phyloP scores from a whole-genome alignment of 2,329 filamentous ascomycete species.

The Talaromyces verruculosus region DNA sequence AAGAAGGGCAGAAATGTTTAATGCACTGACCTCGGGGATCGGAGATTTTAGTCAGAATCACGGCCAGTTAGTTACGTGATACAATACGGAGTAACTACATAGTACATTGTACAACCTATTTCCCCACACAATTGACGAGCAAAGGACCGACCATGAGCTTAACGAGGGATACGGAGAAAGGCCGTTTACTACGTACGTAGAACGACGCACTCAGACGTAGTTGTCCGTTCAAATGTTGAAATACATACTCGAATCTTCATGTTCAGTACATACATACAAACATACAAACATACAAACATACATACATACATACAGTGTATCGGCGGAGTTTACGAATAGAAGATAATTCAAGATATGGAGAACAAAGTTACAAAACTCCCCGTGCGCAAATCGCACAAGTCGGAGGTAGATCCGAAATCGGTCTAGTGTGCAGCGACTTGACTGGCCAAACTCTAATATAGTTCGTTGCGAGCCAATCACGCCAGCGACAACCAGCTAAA shows the following conservation, averaged over 20 bases:
- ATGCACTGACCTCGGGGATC: constrained; percentile 1
- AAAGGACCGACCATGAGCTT: neutral
- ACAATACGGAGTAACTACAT: neutral
- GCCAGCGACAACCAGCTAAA: neutral
- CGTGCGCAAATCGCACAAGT: neutral
- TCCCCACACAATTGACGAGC: neutral
- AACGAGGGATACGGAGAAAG: neutral
- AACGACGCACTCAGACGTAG: neutral
- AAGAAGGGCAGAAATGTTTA: neutral
- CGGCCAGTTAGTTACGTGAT: neutral
- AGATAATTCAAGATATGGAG: neutral
- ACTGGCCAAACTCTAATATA: constrained; percentile 6
- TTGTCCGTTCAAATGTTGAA: neutral
- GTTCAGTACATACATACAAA: neutral
- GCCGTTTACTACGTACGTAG: neutral
- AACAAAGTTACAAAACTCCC: neutral
- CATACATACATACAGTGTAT: neutral
- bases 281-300: too few species aligned
- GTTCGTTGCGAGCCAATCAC: neutral
- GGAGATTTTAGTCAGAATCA: constrained; percentile 5
- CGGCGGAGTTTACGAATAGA: neutral
- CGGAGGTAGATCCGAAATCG: constrained; percentile 1
- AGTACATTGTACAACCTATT: neutral
- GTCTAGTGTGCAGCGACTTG: neutral
- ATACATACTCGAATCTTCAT: neutral